A percentile compares a stretch with the other conserved stretches of the same genome.
phyloP scores from a whole-genome alignment of 345 rosid genomes.

The Hypericum perforatum region DNA sequence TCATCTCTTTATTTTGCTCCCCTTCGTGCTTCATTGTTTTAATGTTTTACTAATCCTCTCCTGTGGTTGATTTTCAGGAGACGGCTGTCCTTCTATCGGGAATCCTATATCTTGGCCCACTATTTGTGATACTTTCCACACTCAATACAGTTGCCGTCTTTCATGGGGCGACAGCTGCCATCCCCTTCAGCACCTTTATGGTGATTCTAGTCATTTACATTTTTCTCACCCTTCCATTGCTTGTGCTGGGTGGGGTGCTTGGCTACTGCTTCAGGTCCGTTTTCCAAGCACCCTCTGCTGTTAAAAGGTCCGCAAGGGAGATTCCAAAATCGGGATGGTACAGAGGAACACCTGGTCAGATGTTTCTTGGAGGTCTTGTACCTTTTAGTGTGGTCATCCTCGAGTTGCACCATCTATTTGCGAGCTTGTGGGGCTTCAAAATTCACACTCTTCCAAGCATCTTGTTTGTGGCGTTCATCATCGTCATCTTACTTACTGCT shows the following conservation, averaged over 20 bases:
- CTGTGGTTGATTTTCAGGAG: conserved; percentile 32
- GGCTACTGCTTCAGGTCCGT: conserved; percentile 52
- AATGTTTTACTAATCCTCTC: not conserved
- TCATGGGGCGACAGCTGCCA: conserved; percentile 66
- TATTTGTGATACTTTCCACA: conserved; percentile 30
- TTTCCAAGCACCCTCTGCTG: conserved; percentile 47
- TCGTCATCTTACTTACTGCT: conserved; percentile 48
- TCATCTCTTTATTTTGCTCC: conserved; percentile 2
- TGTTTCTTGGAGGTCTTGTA: conserved; percentile 67
- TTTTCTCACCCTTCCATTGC: conserved; percentile 45
- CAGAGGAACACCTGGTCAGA: conserved; percentile 45
- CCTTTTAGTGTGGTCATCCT: conserved; percentile 56
- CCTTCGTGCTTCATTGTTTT: not conserved
- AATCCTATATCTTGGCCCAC: conserved; percentile 49
- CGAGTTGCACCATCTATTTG: conserved; percentile 56
- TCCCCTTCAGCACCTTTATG: conserved; percentile 69
- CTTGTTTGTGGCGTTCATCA: conserved; percentile 41
- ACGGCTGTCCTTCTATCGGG: conserved; percentile 58
- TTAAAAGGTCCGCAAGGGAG: conserved; percentile 49
- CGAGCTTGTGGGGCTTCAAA: conserved; percentile 79
- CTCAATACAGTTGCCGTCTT: conserved; percentile 57
- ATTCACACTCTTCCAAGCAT: conserved; percentile 48
- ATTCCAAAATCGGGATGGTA: conserved; percentile 59
- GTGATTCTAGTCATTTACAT: conserved; percentile 42
- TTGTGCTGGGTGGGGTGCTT: conserved; percentile 59